A percentile compares a stretch with the other conserved stretches of the same genome.
These are phyloP conservation scores for Russula vinacea DNA, from an alignment of 768 basidiomycete genomes.

Conservation along the genomic window DNA sequence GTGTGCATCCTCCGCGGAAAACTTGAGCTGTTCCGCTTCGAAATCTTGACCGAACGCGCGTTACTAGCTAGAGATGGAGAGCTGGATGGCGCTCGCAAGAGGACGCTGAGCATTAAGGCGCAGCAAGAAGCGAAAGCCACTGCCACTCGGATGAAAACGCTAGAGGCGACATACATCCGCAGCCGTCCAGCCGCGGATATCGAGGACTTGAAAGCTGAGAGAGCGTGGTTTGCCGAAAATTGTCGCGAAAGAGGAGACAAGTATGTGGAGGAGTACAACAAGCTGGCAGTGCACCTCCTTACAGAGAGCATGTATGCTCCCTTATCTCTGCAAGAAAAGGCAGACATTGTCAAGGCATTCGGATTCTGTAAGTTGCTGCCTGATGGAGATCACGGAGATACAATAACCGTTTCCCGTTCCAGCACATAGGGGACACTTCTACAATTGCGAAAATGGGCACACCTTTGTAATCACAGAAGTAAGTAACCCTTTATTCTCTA, in stretches of 20 bases:
- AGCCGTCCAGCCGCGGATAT: constrained; percentile 27
- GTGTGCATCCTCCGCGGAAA: constrained; percentile 32
- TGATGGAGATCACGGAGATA: neutral
- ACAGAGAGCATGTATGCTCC: constrained; percentile 31
- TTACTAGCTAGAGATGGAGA: constrained; percentile 9
- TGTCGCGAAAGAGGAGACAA: constrained; percentile 30
- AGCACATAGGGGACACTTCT: constrained; percentile 37
- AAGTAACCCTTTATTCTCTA: constrained; percentile 13
- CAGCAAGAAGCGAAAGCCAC: neutral
- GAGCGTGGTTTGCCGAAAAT: constrained; percentile 34
- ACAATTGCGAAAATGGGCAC: constrained; percentile 52
- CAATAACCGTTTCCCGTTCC: neutral
- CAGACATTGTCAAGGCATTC: constrained; percentile 34
- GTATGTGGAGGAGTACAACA: constrained; percentile 30
- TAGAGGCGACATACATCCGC: constrained; percentile 30
- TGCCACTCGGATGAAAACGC: neutral
- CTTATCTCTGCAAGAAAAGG: constrained; percentile 32
- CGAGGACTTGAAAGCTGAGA: constrained; percentile 28
- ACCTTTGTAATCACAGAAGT: constrained; percentile 59
- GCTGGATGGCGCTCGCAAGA: neutral
- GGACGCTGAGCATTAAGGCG: neutral
- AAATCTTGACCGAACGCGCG: constrained; percentile 23
- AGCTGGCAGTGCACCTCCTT: constrained; percentile 28
- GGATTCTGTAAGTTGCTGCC: constrained; percentile 31
- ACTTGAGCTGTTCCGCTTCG: constrained; percentile 35